Conservation (phyloP, 2,329 filamentous ascomycete species). For the Zalaria obscura region DNA sequence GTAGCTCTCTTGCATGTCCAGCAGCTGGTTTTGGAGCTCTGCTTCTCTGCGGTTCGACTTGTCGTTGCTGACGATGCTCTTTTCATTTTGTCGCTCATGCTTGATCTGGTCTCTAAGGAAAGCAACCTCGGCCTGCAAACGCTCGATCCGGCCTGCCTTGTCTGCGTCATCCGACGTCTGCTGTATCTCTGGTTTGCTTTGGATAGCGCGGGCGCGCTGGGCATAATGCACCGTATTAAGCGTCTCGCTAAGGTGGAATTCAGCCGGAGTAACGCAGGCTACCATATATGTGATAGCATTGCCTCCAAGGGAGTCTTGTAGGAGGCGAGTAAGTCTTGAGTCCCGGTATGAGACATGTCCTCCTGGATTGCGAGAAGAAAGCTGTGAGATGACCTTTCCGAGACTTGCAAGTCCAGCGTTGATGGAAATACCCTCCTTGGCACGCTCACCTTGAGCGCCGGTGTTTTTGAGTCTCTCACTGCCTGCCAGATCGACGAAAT, state of each 20-base stretch:
- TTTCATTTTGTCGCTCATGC: conserved; percentile 26
- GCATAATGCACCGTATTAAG: conserved; percentile 94
- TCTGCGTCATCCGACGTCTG: conserved; percentile 78
- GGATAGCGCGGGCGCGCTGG: conserved; percentile 86
- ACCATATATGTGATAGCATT: conserved; percentile 99
- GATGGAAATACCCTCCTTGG: conserved; percentile 94
- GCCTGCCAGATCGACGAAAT: conserved; percentile 94
- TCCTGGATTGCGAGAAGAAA: conserved; percentile 76
- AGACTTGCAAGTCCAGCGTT: conserved; percentile 89
- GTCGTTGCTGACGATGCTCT: conserved; percentile 1
- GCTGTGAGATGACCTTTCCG: conserved; percentile 95
- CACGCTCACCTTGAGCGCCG: conserved; percentile 83
- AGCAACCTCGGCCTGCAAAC: conserved; percentile 82
- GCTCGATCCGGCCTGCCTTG: conserved; percentile 85
- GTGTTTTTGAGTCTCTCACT: conserved; percentile 97
- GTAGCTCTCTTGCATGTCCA: conserved; percentile 92
- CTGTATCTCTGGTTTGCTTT: conserved; percentile 94
- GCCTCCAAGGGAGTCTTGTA: conserved; percentile 92
- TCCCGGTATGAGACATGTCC: conserved; percentile 95
- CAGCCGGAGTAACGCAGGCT: conserved; percentile 89
- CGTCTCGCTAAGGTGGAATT: conserved; percentile 95
- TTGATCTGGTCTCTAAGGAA: conserved; percentile 91
- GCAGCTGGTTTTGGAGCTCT: conserved; percentile 83
- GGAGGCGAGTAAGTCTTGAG: conserved; percentile 84
- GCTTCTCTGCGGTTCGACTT: conserved; percentile 48